These are phyloP conservation scores for Geotrichum carabidarum DNA, from an alignment of 1,139 yeast species.

Conservation along the genomic window DNA sequence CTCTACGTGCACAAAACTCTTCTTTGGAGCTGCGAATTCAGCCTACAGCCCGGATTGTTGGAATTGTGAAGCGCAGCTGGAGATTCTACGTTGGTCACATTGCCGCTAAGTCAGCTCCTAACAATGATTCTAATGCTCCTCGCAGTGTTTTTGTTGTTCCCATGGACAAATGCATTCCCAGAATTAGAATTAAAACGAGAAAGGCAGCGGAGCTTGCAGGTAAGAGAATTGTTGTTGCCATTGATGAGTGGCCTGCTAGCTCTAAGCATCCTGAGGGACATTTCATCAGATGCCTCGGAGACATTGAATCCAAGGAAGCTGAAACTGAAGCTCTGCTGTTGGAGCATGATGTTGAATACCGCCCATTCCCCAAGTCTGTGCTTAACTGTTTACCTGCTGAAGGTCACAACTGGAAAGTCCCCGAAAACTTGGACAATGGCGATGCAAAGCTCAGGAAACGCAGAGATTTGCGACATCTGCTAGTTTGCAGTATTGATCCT, in stretches of 20 bases:
- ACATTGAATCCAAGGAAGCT: conserved; percentile 84
- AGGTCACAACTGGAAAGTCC: conserved; percentile 91
- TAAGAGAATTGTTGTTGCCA: conserved; percentile 83
- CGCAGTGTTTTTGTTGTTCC: conserved; percentile 78
- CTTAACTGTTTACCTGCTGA: conserved; percentile 87
- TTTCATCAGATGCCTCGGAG: conserved; percentile 84
- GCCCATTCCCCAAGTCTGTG: conserved; percentile 92
- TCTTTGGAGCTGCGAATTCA: conserved; percentile 48
- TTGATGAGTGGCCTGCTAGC: conserved; percentile 85
- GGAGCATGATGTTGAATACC: conserved; percentile 93
- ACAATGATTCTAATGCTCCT: conserved; percentile 47
- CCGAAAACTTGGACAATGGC: conserved; percentile 53
- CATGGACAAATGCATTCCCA: conserved; percentile 86
- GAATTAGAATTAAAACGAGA: conserved; percentile 80
- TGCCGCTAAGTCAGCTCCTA: conserved; percentile 70
- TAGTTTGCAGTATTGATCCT: conserved; percentile 95
- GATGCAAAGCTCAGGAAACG: conserved; percentile 45
- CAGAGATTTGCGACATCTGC: conserved; percentile 76
- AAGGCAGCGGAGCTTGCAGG: conserved; percentile 77
- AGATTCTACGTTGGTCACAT: conserved; percentile 93
- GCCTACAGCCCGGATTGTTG: conserved; percentile 91
- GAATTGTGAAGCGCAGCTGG: conserved; percentile 88
- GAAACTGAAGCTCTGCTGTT: conserved; percentile 91
- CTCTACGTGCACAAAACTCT: conserved; percentile 54
- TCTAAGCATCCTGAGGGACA: conserved; percentile 93